Conservation (phyloP, 306 rosid genomes). For the Corylus avellana region DNA sequence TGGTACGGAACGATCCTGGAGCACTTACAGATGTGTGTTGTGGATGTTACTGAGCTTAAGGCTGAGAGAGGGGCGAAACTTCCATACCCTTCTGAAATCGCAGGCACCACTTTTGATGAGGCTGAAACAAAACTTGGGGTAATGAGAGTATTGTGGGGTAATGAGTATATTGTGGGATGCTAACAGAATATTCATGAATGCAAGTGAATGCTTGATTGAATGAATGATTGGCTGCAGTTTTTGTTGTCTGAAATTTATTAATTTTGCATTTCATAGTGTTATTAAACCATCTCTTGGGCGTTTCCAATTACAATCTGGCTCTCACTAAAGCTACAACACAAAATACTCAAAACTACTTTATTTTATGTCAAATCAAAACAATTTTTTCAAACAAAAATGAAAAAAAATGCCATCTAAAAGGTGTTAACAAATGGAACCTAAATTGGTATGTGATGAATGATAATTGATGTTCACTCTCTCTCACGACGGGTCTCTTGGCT, state of each 20-base stretch:
- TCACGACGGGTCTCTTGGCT: too few relatives aligned
- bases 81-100: slow-evolving; percentile 65
- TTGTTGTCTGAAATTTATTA: not conserved
- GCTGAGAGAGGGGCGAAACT: slow-evolving; percentile 47
- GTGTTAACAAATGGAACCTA: too few relatives aligned
- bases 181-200: slow-evolving; percentile 44
- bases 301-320: not conserved
- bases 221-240: slow-evolving; percentile 12
- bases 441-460: too few relatives aligned
- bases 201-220: slow-evolving; percentile 5
- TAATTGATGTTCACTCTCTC: too few relatives aligned
- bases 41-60: slow-evolving; percentile 70
- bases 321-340: not conserved
- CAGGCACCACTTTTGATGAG: slow-evolving; percentile 69
- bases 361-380: too few relatives aligned
- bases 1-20: slow-evolving; percentile 74
- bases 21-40: slow-evolving; percentile 50
- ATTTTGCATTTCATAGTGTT: not conserved
- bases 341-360: too few relatives aligned
- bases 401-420: too few relatives aligned
- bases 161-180: slow-evolving; percentile 84
- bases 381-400: too few relatives aligned
- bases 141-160: slow-evolving; percentile 71
- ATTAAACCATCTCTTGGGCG: not conserved
- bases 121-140: slow-evolving; percentile 68